phyloP scores from a whole-genome alignment of 2,329 filamentous ascomycete species.

The Elsinoe ampelina region DNA sequence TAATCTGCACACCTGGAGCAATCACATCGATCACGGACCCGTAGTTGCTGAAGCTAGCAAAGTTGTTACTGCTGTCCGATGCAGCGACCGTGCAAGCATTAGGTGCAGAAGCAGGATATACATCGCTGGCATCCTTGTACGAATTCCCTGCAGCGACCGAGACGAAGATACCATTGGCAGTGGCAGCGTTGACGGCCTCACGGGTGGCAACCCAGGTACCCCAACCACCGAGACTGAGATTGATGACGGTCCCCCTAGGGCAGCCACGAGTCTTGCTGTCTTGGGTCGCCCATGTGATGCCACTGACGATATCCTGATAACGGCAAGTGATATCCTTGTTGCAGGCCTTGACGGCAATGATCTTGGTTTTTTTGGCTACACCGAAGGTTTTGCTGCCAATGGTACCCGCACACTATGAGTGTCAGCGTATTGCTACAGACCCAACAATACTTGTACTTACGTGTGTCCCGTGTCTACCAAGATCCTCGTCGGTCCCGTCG shows the following conservation, averaged over 20 bases:
- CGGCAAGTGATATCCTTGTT: conserved; percentile 19
- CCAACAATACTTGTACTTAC: conserved; percentile 31
- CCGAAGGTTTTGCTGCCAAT: conserved; percentile 16
- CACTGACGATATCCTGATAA: conserved; percentile 32
- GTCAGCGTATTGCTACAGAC: conserved; percentile 7
- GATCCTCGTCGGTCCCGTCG: conserved; percentile 29
- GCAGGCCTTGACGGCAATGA: conserved; percentile 29
- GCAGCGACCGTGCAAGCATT: conserved; percentile 29
- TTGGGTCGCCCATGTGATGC: conserved; percentile 28
- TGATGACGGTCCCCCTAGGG: conserved; percentile 27
- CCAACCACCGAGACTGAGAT: conserved; percentile 31
- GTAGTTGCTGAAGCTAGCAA: conserved; percentile 31
- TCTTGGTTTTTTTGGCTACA: conserved; percentile 19
- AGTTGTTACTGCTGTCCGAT: conserved; percentile 20
- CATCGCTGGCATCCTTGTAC: conserved; percentile 18
- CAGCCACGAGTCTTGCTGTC: conserved; percentile 26
- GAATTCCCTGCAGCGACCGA: conserved; percentile 29
- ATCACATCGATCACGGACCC: conserved; percentile 30
- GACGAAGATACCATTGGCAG: conserved; percentile 30
- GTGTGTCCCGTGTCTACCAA: conserved; percentile 56
- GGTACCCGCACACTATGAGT: conserved; percentile 19
- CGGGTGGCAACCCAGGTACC: conserved; percentile 28
- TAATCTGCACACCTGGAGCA: conserved; percentile 29
- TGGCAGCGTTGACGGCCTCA: conserved; percentile 27
- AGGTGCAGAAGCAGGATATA: conserved; percentile 27